Evolutionary conservation across 192 early-diverging fungal species (phyloP).

Genomic region (Coemansia sp.): DNA sequence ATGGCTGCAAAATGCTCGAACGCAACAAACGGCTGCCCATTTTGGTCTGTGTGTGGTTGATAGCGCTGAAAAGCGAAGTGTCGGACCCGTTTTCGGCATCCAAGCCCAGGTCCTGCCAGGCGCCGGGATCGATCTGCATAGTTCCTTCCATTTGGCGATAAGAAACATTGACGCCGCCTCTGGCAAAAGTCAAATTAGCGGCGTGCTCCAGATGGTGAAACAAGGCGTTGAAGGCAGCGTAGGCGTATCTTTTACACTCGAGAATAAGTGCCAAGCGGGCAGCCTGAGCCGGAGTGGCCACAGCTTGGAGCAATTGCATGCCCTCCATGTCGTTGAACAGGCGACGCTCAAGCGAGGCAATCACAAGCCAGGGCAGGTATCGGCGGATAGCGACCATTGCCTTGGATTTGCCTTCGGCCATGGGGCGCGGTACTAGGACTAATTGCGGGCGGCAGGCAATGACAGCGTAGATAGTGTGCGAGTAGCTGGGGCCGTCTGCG

Average conservation of each 20-base stretch:
- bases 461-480: conserved; percentile 45
- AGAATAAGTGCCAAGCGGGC: conserved; percentile 22
- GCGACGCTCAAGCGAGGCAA: conserved; percentile 27
- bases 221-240: conserved; percentile 44
- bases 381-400: conserved; percentile 43
- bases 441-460: conserved; percentile 31
- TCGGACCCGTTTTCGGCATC: conserved; percentile 8
- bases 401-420: conserved; percentile 45
- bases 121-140: conserved; percentile 51
- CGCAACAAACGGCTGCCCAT: conserved; percentile 65
- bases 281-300: conserved; percentile 19
- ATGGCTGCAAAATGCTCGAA: conserved; percentile 76
- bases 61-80: conserved; percentile 25
- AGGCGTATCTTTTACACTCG: conserved; percentile 40
- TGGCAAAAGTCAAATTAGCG: conserved; percentile 10
- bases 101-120: conserved; percentile 40
- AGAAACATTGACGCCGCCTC: conserved; percentile 18
- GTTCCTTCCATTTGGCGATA: conserved; percentile 48
- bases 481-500: conserved; percentile 46
- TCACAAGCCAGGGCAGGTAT: conserved; percentile 43
- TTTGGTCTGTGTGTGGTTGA: conserved; percentile 36
- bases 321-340: conserved; percentile 35
- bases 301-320: conserved; percentile 14
- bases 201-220: conserved; percentile 28
- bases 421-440: conserved; percentile 36